phyloP scores from a whole-genome alignment of 2,329 filamentous ascomycete species.

The Botrytis hyacinthi region DNA sequence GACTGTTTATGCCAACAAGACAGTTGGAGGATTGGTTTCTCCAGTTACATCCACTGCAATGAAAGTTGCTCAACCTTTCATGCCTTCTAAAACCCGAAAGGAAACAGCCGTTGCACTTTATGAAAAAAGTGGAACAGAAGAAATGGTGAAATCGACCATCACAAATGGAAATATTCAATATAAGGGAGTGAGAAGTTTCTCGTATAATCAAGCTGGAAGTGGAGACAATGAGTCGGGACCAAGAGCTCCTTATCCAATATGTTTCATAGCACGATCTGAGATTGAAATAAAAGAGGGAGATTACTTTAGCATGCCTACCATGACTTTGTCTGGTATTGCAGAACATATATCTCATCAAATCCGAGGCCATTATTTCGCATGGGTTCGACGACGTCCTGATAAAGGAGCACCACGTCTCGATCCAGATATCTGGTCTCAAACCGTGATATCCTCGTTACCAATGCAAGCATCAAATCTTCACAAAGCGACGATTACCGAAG shows the following conservation, averaged over 20 bases:
- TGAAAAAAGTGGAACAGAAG: slow-evolving; percentile 34
- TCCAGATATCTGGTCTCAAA: slow-evolving; percentile 53
- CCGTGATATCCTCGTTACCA: slow-evolving; percentile 56
- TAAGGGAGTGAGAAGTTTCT: slow-evolving; percentile 37
- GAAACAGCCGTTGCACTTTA: slow-evolving; percentile 40
- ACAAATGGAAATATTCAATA: slow-evolving; percentile 42
- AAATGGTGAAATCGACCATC: slow-evolving; percentile 35
- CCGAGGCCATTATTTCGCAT: slow-evolving; percentile 63
- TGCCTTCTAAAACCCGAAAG: slow-evolving; percentile 34
- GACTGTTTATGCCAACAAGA: slow-evolving; percentile 40
- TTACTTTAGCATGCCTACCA: slow-evolving; percentile 51
- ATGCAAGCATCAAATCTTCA: slow-evolving; percentile 42
- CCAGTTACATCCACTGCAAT: slow-evolving; percentile 46
- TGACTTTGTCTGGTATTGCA: slow-evolving; percentile 52
- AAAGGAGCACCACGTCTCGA: slow-evolving; percentile 21
- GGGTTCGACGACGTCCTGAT: slow-evolving; percentile 46
- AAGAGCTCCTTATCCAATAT: slow-evolving; percentile 51
- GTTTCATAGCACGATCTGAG: slow-evolving; percentile 51
- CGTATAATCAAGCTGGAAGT: slow-evolving; percentile 41
- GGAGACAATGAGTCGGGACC: slow-evolving; percentile 49
- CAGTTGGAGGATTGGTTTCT: slow-evolving; percentile 47
- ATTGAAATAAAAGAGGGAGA: slow-evolving; percentile 34
- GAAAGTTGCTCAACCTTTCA: slow-evolving; percentile 40
- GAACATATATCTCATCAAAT: slow-evolving; percentile 54
- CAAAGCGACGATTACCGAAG: slow-evolving; percentile 38